Conservation (phyloP, 768 basidiomycete species). For the Phanerodontia chrysosporium region DNA sequence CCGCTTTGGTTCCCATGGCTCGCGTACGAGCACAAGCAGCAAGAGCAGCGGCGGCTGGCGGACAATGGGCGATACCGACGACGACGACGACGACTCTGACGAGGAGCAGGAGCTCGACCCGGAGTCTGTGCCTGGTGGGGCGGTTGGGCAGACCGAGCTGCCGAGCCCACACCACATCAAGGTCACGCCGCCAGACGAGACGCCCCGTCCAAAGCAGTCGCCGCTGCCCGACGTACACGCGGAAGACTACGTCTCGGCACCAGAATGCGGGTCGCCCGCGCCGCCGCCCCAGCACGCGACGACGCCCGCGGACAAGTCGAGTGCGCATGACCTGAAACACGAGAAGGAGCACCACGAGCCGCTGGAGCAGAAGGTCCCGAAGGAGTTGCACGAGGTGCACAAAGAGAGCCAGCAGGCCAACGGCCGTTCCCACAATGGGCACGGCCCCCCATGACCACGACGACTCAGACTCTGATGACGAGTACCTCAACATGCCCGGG, state of each 20-base stretch:
- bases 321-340: slow-evolving; percentile 20
- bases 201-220: background rate
- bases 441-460: background rate
- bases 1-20: slow-evolving; percentile 23
- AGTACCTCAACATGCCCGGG: slow-evolving; percentile 11
- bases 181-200: slow-evolving; percentile 2
- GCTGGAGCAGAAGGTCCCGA: slow-evolving; percentile 19
- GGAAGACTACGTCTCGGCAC: slow-evolving; percentile 1
- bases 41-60: slow-evolving; percentile 34
- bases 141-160: slow-evolving; percentile 8
- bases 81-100: slow-evolving; percentile 29
- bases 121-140: background rate
- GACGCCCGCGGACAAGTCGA: slow-evolving; percentile 8
- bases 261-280: background rate
- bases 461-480: slow-evolving; percentile 2
- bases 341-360: slow-evolving; percentile 21
- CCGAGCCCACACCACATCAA: slow-evolving; percentile 34
- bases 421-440: background rate
- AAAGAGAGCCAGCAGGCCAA: background rate
- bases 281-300: background rate
- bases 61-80: slow-evolving; percentile 16
- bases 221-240: background rate
- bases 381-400: slow-evolving; percentile 11
- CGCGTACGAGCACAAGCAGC: slow-evolving; percentile 15
- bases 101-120: slow-evolving; percentile 28